A percentile compares a stretch with the other conserved stretches of the same genome.
These are phyloP conservation scores for Podospora appendiculata DNA, from an alignment of 495 filamentous ascomycete genomes.

Conservation along the genomic window DNA sequence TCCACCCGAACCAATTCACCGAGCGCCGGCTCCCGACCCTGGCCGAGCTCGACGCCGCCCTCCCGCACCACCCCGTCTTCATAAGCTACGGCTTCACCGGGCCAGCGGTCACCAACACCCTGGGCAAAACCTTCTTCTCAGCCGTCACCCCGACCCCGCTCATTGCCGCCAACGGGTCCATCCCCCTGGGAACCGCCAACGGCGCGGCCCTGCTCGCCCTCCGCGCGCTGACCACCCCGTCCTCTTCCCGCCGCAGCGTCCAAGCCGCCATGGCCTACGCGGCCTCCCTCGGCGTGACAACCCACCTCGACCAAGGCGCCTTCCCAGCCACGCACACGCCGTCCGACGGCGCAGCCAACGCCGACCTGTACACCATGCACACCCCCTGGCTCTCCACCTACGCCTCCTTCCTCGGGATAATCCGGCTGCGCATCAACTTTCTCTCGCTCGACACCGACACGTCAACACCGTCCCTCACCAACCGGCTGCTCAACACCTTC, in stretches of 20 bases:
- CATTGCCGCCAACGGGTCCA: constrained; percentile 9
- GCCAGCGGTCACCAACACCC: constrained; percentile 14
- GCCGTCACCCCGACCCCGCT: neutral
- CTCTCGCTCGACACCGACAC: constrained; percentile 11
- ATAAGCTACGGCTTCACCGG: constrained; percentile 14
- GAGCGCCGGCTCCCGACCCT: constrained; percentile 18
- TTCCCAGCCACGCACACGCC: constrained; percentile 14
- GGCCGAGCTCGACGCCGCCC: constrained; percentile 13
- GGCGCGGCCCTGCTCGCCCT: constrained; percentile 15
- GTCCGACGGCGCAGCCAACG: constrained; percentile 14
- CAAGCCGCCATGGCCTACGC: constrained; percentile 20
- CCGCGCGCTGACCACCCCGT: constrained; percentile 9
- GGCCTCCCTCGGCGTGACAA: constrained; percentile 16
- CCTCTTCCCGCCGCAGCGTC: constrained; percentile 9
- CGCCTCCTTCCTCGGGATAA: neutral
- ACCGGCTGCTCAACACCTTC: constrained; percentile 18
- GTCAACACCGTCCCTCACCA: constrained; percentile 3
- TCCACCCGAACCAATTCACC: constrained; percentile 16
- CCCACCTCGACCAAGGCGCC: constrained; percentile 23
- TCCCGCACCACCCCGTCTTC: constrained; percentile 17
- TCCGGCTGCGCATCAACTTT: constrained; percentile 22
- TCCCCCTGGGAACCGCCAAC: constrained; percentile 9
- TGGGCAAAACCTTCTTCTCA: constrained; percentile 13
- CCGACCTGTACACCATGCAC: constrained; percentile 17
- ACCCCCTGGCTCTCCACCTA: constrained; percentile 17